phyloP scores from a whole-genome alignment of 768 basidiomycete genomes.

The Glaciozyma antarctica region DNA sequence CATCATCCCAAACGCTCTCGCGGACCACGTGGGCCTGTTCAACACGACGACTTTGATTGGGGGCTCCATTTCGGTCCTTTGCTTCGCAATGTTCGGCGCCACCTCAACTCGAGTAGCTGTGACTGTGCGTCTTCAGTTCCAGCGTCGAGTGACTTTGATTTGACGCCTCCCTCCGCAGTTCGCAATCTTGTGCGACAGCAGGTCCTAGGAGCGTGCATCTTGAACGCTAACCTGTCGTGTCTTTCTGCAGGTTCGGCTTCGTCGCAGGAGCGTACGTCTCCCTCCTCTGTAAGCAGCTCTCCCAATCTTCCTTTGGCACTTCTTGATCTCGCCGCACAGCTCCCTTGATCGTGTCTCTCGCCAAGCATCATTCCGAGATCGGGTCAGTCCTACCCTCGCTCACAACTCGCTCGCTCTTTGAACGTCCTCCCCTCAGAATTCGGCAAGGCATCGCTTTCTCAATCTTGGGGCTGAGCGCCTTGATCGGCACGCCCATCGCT shows the following conservation, averaged over 20 bases:
- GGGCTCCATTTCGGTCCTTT: background rate
- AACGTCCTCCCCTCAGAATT: background rate
- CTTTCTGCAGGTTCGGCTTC: slow-evolving; percentile 29
- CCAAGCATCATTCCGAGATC: slow-evolving; percentile 11
- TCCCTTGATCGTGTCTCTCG: slow-evolving; percentile 8
- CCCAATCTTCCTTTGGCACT: too few relatives aligned
- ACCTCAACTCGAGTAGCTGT: background rate
- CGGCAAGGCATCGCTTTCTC: slow-evolving; percentile 6
- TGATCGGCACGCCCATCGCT: slow-evolving; percentile 20
- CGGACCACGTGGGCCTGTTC: background rate
- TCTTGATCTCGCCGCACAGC: background rate
- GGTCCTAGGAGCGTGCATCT: too few relatives aligned
- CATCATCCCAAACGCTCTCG: slow-evolving; percentile 44
- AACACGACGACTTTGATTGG: background rate
- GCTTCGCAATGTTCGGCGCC: background rate
- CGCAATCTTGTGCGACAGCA: too few relatives aligned
- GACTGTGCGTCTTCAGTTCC: background rate
- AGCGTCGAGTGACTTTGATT: too few relatives aligned
- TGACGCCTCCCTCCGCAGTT: slow-evolving; percentile 12
- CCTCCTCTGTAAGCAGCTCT: slow-evolving; percentile 19
- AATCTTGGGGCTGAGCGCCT: slow-evolving; percentile 9
- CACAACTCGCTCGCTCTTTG: background rate
- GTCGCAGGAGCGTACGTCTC: slow-evolving; percentile 36
- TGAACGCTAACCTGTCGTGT: too few relatives aligned
- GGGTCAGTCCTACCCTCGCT: background rate